Base-by-base conservation (phyloP, 163 green algal genomes). In the Scenedesmus sp. region DNA sequence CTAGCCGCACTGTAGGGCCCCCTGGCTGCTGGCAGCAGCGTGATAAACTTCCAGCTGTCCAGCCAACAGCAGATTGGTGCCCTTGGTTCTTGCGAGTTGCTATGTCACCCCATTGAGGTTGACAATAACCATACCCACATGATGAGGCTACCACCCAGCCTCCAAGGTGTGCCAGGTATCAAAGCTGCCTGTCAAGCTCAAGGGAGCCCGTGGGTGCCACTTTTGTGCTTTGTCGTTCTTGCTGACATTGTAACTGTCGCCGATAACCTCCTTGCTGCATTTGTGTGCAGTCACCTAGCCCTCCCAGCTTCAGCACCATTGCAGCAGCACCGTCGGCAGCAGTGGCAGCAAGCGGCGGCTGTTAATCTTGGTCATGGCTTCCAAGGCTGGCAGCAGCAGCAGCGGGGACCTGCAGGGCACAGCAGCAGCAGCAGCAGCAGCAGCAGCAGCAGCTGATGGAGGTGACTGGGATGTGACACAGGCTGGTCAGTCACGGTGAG, bases 401-500 rank as follows among this genome's bases (percentile, higher is more conserved):
- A 20, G 74, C 7, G 9, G 2, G 74, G 74, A 16, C 4, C 4
- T 83, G 74, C 74, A 83, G 8, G 52, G 6, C 74, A 82, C 8
- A 54, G 26, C 54, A 86, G 81, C 81, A 66, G 81, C 81, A 62
- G 81, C 54, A 86, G 67, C 5, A 79, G 66, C 66, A 76, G 16
- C 16, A 6, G 66, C 66, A 70, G 62, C 62, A 76, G 70, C 20
- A 52, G 5, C 5, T 79, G 70, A 46, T 23, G 13, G 70, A 5
- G 18, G 70, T 79, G 81, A 86, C 2, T 91, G 87, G 87, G 56
- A 54, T 23, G n/a, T 91, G 4, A 76, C 20, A 2, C 74, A 91
- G 76, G 87, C 70, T 74, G 87, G 87, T 9, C 73, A 86, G 76
- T 62, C 70, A 34, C 74, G 87, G 87, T 91, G 60, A 54, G 64